Conservation (phyloP, 768 basidiomycete species). For the Pleurotus eryngii region DNA sequence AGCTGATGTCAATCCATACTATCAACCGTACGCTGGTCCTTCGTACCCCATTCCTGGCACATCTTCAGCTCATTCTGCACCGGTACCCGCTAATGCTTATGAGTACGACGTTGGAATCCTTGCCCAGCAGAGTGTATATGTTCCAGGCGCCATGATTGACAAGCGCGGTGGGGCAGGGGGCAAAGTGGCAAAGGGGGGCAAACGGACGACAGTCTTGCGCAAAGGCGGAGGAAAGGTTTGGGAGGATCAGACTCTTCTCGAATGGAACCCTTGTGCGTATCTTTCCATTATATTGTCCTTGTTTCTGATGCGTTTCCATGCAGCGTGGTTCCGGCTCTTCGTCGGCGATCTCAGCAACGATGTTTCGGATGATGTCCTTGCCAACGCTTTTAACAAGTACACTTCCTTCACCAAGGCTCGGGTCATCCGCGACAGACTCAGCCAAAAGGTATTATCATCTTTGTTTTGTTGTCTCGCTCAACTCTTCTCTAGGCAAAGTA, state of each 20-base stretch:
- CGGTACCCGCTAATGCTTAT: slow-evolving; percentile 86
- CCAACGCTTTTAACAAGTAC: slow-evolving; percentile 93
- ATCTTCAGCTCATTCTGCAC: slow-evolving; percentile 65
- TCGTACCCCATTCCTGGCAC: slow-evolving; percentile 67
- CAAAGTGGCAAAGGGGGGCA: slow-evolving; percentile 85
- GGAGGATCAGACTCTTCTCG: slow-evolving; percentile 96
- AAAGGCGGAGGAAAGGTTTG: slow-evolving; percentile 96
- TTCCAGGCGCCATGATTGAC: slow-evolving; percentile 88
- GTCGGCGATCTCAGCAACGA: slow-evolving; percentile 98
- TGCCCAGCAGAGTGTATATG: slow-evolving; percentile 89
- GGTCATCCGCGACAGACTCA: slow-evolving; percentile 91
- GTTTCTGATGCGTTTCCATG: slow-evolving; percentile 6
- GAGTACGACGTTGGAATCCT: slow-evolving; percentile 91
- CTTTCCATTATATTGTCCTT: slow-evolving; percentile 4
- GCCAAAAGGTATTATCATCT: slow-evolving; percentile 68
- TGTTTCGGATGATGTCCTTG: slow-evolving; percentile 91
- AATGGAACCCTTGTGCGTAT: slow-evolving; percentile 92
- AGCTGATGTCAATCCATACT: slow-evolving; percentile 75
- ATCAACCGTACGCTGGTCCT: slow-evolving; percentile 76
- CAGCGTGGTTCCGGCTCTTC: slow-evolving; percentile 97
- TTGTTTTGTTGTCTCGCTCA: neutral
- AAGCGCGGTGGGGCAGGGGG: slow-evolving; percentile 84
- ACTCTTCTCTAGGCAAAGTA: slow-evolving; percentile 72
- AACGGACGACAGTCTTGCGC: slow-evolving; percentile 88
- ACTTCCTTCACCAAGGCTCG: slow-evolving; percentile 91